These are phyloP conservation scores for Saccharomycopsis malanga DNA, from an alignment of 805 yeast genomes.

Conservation along the genomic window DNA sequence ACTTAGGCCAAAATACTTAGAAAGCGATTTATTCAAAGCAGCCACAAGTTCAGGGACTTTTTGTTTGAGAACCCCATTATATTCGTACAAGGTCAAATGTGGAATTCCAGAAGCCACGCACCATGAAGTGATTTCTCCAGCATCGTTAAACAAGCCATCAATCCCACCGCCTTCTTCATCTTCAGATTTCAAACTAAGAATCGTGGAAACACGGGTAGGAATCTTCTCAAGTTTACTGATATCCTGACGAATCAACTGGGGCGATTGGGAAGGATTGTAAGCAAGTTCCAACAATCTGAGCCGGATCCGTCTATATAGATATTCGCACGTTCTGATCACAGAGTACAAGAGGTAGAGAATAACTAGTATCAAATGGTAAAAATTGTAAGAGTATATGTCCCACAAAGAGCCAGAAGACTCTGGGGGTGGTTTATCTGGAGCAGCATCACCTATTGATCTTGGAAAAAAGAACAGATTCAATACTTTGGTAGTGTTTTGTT, in stretches of 20 bases:
- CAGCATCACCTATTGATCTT: slow-evolving; percentile 10
- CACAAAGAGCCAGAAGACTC: neutral
- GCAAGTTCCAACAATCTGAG: slow-evolving; percentile 55
- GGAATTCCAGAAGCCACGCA: slow-evolving; percentile 81
- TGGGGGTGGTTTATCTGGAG: slow-evolving; percentile 5
- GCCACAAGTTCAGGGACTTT: slow-evolving; percentile 49
- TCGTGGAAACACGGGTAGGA: slow-evolving; percentile 70
- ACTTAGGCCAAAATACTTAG: slow-evolving; percentile 65
- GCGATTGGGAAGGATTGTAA: slow-evolving; percentile 67
- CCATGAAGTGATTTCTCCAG: slow-evolving; percentile 81
- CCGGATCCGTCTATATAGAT: slow-evolving; percentile 42
- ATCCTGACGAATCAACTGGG: slow-evolving; percentile 81
- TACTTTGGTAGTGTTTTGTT: slow-evolving; percentile 7
- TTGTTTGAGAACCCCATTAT: slow-evolving; percentile 51
- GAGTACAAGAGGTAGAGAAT: slow-evolving; percentile 50
- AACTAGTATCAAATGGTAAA: slow-evolving; percentile 45
- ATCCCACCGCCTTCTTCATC: slow-evolving; percentile 87
- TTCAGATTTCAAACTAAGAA: slow-evolving; percentile 65
- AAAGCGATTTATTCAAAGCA: slow-evolving; percentile 51
- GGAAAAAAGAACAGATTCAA: slow-evolving; percentile 15
- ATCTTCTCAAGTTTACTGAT: slow-evolving; percentile 64
- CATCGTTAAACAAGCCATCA: slow-evolving; percentile 70
- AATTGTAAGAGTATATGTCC: slow-evolving; percentile 26
- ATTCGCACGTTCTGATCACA: slow-evolving; percentile 45
- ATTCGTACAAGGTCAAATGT: slow-evolving; percentile 68